Base-by-base conservation (phyloP, 2,329 filamentous ascomycete species). In the Beauveria australis region DNA sequence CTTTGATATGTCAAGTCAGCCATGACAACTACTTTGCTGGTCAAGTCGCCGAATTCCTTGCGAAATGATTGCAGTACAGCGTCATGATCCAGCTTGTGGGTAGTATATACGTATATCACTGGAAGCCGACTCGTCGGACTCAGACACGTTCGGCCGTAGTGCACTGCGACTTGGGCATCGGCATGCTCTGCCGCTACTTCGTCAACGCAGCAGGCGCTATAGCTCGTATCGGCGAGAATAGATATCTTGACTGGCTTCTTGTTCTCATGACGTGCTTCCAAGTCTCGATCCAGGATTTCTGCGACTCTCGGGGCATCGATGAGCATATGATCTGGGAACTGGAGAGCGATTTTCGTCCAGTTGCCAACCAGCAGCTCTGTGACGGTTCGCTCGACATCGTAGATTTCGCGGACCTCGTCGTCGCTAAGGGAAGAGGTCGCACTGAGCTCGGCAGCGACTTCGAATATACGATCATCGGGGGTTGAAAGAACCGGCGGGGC, bases 171-270 rank as follows among this genome's bases (percentile, higher is more conserved):
- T 63, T 97, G 89, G 7, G 94, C 92, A 68, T 91, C 83, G 18
- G 91, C 89, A 72, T 99, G 94, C 72, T 99, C 92, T 2, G 94
- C 94, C 0, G 94, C 94, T 46, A 97, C 88, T 76, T 99, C 94
- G 69, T 99, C 94, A 19, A 97, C 92, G 69, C 94, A 99, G 75
- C 94, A 99, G 0, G 93, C 88, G 62, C 94, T 95, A 74, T 97
- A 99, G 2, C 93, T 97, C 2, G 94, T 97, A 73, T 99, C 94
- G 37, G 89, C 94, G 19, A 99, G 79, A 63, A 99, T 92, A 67
- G 89, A 96, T 57, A 97, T 79, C 63, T 80, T 71, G 60, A 63
- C 57, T n/a, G 19, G 60, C 66, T 47, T 41, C 47, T 66, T 63
- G n/a, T 57, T 62, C 12, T 60, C 63, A 40, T 66, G 64, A 0